Base-by-base conservation (phyloP, 2,329 filamentous ascomycete genomes). In the Macrophomina phaseolina region DNA sequence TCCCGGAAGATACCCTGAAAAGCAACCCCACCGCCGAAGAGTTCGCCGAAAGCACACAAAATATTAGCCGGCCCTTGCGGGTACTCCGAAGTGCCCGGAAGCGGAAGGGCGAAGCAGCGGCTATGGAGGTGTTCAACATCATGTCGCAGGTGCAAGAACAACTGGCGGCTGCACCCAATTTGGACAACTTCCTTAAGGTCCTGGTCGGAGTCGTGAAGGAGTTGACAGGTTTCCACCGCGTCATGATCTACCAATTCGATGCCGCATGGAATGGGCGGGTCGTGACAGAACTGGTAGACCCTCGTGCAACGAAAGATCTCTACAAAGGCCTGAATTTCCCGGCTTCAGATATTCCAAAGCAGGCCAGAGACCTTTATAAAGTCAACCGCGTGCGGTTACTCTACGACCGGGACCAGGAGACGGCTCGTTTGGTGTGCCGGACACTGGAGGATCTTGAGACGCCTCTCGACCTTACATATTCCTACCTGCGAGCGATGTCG, bases 181-280 rank as follows among this genome's bases (percentile, higher is more conserved):
- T 97, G 0, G 89, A 93, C 0, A 83, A 78, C 0, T 92, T 97
- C 67, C 81, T 97, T 45, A 94, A 95, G 72, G 89, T 94, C 5
- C 79, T 95, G 3, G 91, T 94, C 0, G 93, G 93, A 0, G 90
- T 97, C 7, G 87, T 97, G 40, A 97, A 96, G 74, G 93, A 97
- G 73, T 76, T 97, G 58, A 96, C 93, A 0, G 93, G 93, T 0
- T 97, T 97, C 70, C 93, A 97, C 74, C 90, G 93, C 12, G 92
- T 97, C 56, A 94, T 97, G 91, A 86, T 97, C 1, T 97, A 97
- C 73, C 92, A 97, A 76, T 97, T 97, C 70, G 93, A 97, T 76
- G 83, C 88, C 4, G 79, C 84, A 0, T 95, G 90, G 83, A 97
- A 96, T 72, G 93, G 93, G 18, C 89, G 91, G 66, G 93, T 97